Base-by-base conservation (phyloP, 768 basidiomycete species). In the Leccinum pellstonianum region DNA sequence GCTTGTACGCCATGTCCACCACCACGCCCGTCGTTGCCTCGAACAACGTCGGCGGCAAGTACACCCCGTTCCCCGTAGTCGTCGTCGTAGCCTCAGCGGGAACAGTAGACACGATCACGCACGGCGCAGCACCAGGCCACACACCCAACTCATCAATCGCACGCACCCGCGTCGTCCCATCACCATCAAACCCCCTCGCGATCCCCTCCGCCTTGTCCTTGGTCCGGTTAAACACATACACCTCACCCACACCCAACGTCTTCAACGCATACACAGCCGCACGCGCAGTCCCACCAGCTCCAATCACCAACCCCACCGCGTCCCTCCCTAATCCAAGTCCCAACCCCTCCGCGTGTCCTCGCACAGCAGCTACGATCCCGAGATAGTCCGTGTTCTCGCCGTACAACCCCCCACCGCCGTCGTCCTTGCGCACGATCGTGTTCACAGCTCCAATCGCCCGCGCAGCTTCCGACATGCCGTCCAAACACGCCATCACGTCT, bases 371-470 rank as follows among this genome's bases (percentile, higher is more conserved):
- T 15, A 80, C 80, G 65, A 99, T 95, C 0, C 93, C 96, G 51
- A 91, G 75, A 89, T 96, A 98, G 69, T 98, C 97, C 0, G 95
- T 97, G 76, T 98, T 99, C 68, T 98, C 95, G 2, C 97, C 97
- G 48, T 83, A 79, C 17, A 98, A 78, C n/a, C 77, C 75, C 2
- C 75, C 68, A 8, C 74, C 74, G 3, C 74, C 74, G 3, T 73
- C 74, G 27, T 29, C 27, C 3, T 67, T 65, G 3, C 71, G 67
- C 17, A 94, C 81, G 72, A 98, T 83, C 48, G 95, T 98, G 73
- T 99, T 98, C 63, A 98, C 93, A 0, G 97, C 97, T 0, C 97
- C 97, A 60, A 99, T 95, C 4, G 83, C 78, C 65, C 85, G 77
- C 1, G 95, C 97, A 21, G 93, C 87, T 0, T 86, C 84, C 0